Base-by-base conservation (phyloP, 441 rosid species). In the Cnidoscolus chayamansa region DNA sequence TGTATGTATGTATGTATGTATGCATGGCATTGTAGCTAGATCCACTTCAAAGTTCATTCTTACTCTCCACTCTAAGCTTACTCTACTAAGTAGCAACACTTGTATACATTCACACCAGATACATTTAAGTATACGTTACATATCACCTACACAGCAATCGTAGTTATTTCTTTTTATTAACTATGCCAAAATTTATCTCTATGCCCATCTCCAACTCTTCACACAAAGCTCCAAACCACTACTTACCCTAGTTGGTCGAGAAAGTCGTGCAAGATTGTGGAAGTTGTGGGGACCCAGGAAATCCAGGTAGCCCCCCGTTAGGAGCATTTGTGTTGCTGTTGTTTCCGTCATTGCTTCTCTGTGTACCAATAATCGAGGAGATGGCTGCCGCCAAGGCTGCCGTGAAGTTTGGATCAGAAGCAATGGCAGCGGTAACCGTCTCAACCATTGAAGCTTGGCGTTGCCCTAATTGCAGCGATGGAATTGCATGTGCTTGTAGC, bases 181-280 rank as follows among this genome's bases (percentile, higher is more conserved):
- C 17, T 72, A 19, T 54, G n/a, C 45, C 65, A 72, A 65, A 72
- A 64, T 45, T 71, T 49, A 65, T 65, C 64, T 59, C 20, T 9
- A 19, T 12, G 50, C 45, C 17, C 2, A 53, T 56, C 13, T 2
- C 3, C 35, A 43, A 68, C 53, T 37, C 32, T 68, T 16, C 35
- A 55, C 43, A 10, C 35, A 68, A 56, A 65, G 12, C 9, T 35
- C 12, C 25, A 51, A 4, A 35, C 2, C 2, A 35, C 2, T 4
- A 35, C 4, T 35, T 2, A 40, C 10, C 19, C 66, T 80, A 89
- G 79, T 79, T 89, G 54, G 93, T 85, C 65, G 98, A 89, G 81
- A 89, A 89, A 71, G 97, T 91, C 78, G 94, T 91, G 87, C 96
- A 93, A 78, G 94, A 88, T 66, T 91, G 94, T 64, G 91, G 97